These are phyloP conservation scores for Pyronema domesticum DNA, from an alignment of 495 filamentous ascomycete genomes.

Conservation along the genomic window DNA sequence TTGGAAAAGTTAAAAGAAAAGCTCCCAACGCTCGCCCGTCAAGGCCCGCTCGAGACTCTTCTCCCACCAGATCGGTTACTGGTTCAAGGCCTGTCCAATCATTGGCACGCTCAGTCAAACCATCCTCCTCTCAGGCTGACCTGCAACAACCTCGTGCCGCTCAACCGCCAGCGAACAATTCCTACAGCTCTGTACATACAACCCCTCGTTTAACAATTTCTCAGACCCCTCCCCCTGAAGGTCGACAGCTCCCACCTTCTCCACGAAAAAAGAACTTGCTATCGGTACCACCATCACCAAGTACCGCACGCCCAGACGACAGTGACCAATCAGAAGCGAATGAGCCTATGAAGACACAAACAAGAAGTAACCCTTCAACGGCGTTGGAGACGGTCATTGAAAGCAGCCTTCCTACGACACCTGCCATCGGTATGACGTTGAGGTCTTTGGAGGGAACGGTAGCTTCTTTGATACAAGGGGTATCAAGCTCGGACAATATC, in stretches of 20 bases:
- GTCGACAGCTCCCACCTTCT: slow-evolving; percentile 19
- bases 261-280: slow-evolving; percentile 28
- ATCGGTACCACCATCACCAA: slow-evolving; percentile 31
- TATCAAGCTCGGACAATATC: slow-evolving; percentile 29
- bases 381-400: slow-evolving; percentile 87
- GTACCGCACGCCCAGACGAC: slow-evolving; percentile 13
- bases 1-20: slow-evolving; percentile 5
- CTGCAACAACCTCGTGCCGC: slow-evolving; percentile 20
- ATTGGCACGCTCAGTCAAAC: neutral
- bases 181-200: slow-evolving; percentile 16
- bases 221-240: slow-evolving; percentile 21
- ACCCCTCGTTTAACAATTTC: slow-evolving; percentile 20
- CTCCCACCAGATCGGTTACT: slow-evolving; percentile 19
- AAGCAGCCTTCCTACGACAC: slow-evolving; percentile 62
- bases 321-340: slow-evolving; percentile 27
- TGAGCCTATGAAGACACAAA: slow-evolving; percentile 47
- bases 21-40: neutral
- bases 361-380: slow-evolving; percentile 47
- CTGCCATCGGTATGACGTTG: slow-evolving; percentile 34
- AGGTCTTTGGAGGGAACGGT: slow-evolving; percentile 35
- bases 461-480: slow-evolving; percentile 26
- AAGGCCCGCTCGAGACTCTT: slow-evolving; percentile 23
- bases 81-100: slow-evolving; percentile 19
- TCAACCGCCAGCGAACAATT: slow-evolving; percentile 17
- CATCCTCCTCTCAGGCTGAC: slow-evolving; percentile 13